phyloP scores from a whole-genome alignment of 1,284 basidiomycete genomes.

The Anthracocystis panici-leucophaei region DNA sequence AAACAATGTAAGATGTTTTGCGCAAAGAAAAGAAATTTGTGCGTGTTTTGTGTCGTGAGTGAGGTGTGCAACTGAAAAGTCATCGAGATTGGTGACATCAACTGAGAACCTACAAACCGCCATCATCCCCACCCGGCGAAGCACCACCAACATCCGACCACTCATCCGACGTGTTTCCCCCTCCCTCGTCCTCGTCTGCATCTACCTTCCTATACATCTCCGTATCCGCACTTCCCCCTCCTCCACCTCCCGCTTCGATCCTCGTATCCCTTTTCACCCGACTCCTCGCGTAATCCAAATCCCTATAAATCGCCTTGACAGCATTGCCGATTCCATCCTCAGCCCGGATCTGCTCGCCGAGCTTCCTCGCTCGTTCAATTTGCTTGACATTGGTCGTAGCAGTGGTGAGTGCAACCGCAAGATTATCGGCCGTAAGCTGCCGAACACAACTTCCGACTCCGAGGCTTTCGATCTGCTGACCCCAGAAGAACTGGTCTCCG shows the following conservation, averaged over 20 bases:
- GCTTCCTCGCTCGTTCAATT: conserved; percentile 80
- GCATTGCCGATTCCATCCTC: conserved; percentile 71
- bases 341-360: conserved; percentile 74
- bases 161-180: conserved; percentile 43
- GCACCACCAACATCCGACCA: conserved; percentile 56
- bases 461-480: conserved; percentile 87
- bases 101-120: conserved; percentile 10
- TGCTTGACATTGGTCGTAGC: conserved; percentile 90
- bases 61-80: no score
- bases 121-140: neutral
- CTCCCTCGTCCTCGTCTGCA: conserved; percentile 5
- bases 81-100: conserved; percentile 8
- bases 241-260: neutral
- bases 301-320: conserved; percentile 63
- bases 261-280: conserved; percentile 51
- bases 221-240: neutral
- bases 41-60: neutral
- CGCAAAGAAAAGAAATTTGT: neutral
- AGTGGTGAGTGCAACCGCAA: conserved; percentile 80
- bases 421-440: conserved; percentile 81
- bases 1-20: no score
- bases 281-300: conserved; percentile 63
- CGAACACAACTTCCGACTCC: conserved; percentile 87
- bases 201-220: neutral
- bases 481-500: conserved; percentile 97